Percentiles rank a stretch among this genome's conserved stretches.
These are phyloP conservation scores for Leucosporidium creatinivorum DNA, from an alignment of 768 basidiomycete genomes.

Conservation along the genomic window DNA sequence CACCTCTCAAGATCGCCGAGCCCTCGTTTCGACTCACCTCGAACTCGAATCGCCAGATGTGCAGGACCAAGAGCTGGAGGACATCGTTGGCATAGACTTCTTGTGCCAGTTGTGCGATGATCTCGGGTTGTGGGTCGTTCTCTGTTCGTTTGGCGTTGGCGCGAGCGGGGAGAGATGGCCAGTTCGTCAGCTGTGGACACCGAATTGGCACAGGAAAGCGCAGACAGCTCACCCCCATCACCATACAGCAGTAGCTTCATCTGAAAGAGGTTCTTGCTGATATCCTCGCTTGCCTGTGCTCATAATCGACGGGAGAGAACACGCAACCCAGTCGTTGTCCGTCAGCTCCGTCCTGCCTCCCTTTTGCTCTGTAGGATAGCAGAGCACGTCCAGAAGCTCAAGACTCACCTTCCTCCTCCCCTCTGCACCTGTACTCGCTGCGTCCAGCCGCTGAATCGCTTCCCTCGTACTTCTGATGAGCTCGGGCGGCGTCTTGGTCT, in stretches of 20 bases:
- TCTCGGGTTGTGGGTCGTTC: constrained; percentile 74
- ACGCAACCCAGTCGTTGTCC: no score
- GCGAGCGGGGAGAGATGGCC: background rate
- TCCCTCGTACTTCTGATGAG: constrained; percentile 74
- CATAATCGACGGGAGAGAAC: no score
- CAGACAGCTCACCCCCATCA: constrained; percentile 61
- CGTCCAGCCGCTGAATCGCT: constrained; percentile 67
- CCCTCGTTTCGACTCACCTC: constrained; percentile 58
- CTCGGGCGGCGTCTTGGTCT: constrained; percentile 77
- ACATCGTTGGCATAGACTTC: constrained; percentile 91
- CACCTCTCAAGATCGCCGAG: constrained; percentile 44
- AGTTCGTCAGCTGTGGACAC: background rate
- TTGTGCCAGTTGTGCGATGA: constrained; percentile 88
- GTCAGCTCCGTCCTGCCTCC: background rate
- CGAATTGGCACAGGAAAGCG: constrained; percentile 5
- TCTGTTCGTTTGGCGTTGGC: constrained; percentile 25
- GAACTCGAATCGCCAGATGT: constrained; percentile 84
- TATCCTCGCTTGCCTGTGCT: constrained; percentile 73
- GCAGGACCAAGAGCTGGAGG: constrained; percentile 66
- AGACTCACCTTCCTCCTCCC: constrained; percentile 65
- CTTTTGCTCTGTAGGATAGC: background rate
- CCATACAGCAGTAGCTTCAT: constrained; percentile 81
- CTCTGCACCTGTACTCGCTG: constrained; percentile 65
- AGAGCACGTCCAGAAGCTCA: background rate
- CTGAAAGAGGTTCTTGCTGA: constrained; percentile 79